Base-by-base conservation (phyloP, 257 asterid species). In the Anisodus tanguticus region DNA sequence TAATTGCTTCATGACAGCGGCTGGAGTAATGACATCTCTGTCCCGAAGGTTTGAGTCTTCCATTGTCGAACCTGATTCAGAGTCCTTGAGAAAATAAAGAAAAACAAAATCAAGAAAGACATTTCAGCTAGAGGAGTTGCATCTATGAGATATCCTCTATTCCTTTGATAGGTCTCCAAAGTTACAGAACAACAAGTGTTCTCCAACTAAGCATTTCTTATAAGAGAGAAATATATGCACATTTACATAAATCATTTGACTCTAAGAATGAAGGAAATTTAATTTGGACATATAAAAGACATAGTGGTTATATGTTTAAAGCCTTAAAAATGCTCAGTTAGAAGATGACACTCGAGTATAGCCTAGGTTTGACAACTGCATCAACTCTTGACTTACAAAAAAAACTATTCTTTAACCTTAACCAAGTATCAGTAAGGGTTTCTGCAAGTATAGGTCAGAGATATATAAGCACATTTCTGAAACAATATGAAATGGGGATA, bases 1-100 rank as follows among this genome's bases (percentile, higher is more conserved):
- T 90, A 97, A 86, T 89, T 95, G 99, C 85, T 92, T 97, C 88
- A 97, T 59, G 83, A 91, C 88, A 84, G 89, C 88, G 43, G 95
- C 85, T 57, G 98, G 86, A 78, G 98, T 94, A 88, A 95, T 92
- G 77, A 92, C 85, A 87, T 92, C 94, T 77, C 87, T 82, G 62
- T 89, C 91, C 60, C 84, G 58, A 82, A 84, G 80, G 84, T 88
- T 90, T 68, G 91, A 90, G 85, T 89, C 91, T 85, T 91, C 97
- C 39, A 45, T 60, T 63, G 68, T 49, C 45, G 77, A 87, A 88
- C 88, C 89, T 45, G 72, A 87, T 84, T 91, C 92, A 83, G 92
- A 86, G 78, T 85, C 95, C 98, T 96, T 91, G 71, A 91, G 86
- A 84, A 82, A 79, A 82, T 82, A 79, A 86, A 80, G 53, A 35